A percentile compares a stretch with the other conserved stretches of the same genome.
These are phyloP conservation scores for Primulina tabacum DNA, from an alignment of 257 asterid genomes.

Conservation along the genomic window DNA sequence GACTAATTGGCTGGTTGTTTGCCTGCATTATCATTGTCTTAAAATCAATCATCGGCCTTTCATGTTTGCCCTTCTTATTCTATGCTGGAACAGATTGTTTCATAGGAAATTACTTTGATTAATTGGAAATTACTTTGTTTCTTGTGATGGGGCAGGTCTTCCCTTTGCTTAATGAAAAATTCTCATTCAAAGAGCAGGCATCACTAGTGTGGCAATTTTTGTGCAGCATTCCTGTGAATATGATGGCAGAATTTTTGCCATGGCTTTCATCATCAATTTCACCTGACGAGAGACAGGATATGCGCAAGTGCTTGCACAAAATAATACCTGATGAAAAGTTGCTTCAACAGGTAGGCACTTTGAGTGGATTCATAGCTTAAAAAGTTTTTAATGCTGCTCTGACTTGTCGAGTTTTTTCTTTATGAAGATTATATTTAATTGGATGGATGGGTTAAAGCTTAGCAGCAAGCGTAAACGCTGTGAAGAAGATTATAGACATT, in stretches of 20 bases:
- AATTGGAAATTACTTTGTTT: not conserved
- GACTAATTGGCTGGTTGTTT: not conserved
- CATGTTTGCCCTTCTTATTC: too few relatives aligned
- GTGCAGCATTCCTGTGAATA: conserved; percentile 95
- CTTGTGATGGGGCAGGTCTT: conserved; percentile 55
- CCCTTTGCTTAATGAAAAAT: conserved; percentile 81
- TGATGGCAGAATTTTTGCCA: conserved; percentile 98
- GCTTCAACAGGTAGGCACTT: conserved; percentile 71
- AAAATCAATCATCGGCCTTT: not conserved
- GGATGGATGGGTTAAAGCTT: conserved; percentile 88
- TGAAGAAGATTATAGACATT: conserved; percentile 41
- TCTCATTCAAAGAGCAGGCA: conserved; percentile 95
- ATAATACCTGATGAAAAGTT: conserved; percentile 81
- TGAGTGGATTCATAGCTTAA: conserved; percentile 17
- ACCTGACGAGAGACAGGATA: conserved; percentile 75
- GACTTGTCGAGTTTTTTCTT: conserved; percentile 32
- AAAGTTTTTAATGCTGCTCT: conserved; percentile 30
- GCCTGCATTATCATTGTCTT: not conserved
- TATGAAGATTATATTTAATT: conserved; percentile 75
- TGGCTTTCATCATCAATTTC: conserved; percentile 94
- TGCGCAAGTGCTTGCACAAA: conserved; percentile 84
- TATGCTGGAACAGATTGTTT: not conserved
- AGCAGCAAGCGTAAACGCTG: conserved; percentile 74
- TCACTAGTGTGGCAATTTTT: conserved; percentile 95
- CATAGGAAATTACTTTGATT: too few relatives aligned